Conservation (phyloP, 495 filamentous ascomycete genomes). For the Xylaria intraflava region DNA sequence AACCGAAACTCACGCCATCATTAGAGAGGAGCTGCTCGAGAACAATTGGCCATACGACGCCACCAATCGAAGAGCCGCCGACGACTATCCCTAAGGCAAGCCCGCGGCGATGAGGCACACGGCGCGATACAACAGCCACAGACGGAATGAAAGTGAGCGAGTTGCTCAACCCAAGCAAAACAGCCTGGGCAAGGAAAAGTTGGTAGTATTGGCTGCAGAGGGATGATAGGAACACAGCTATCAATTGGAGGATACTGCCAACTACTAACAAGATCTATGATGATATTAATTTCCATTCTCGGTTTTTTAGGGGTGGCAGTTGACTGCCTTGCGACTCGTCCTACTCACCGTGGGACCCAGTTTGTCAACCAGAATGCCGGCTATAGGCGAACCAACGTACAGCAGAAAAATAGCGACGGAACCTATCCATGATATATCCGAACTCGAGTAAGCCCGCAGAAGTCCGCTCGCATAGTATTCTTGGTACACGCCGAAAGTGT, state of each 20-base stretch:
- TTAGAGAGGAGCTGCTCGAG: slow-evolving; percentile 26
- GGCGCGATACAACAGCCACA: slow-evolving; percentile 39
- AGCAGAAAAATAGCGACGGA: slow-evolving; percentile 41
- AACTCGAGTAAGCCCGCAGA: slow-evolving; percentile 36
- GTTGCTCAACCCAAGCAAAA: slow-evolving; percentile 45
- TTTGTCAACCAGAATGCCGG: slow-evolving; percentile 40
- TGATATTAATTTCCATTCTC: background rate
- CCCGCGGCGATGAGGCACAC: slow-evolving; percentile 41
- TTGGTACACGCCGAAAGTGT: slow-evolving; percentile 55
- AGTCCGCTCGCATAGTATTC: slow-evolving; percentile 44
- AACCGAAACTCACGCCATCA: slow-evolving; percentile 42
- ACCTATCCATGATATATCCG: slow-evolving; percentile 45
- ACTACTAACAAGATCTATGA: slow-evolving; percentile 8
- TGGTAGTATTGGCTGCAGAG: slow-evolving; percentile 50
- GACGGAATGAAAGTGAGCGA: slow-evolving; percentile 40
- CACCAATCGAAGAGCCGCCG: slow-evolving; percentile 49
- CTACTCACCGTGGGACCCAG: slow-evolving; percentile 34
- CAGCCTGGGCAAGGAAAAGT: slow-evolving; percentile 50
- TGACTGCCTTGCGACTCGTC: background rate
- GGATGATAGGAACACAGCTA: slow-evolving; percentile 44
- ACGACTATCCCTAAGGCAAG: slow-evolving; percentile 46
- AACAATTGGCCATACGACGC: slow-evolving; percentile 42
- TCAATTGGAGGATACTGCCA: slow-evolving; percentile 12
- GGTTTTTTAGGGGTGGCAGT: too few species aligned
- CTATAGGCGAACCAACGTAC: slow-evolving; percentile 31